A percentile compares a stretch with the other conserved stretches of the same genome.
phyloP scores from a whole-genome alignment of 164 flowering plant species.

The Malania oleifera region DNA sequence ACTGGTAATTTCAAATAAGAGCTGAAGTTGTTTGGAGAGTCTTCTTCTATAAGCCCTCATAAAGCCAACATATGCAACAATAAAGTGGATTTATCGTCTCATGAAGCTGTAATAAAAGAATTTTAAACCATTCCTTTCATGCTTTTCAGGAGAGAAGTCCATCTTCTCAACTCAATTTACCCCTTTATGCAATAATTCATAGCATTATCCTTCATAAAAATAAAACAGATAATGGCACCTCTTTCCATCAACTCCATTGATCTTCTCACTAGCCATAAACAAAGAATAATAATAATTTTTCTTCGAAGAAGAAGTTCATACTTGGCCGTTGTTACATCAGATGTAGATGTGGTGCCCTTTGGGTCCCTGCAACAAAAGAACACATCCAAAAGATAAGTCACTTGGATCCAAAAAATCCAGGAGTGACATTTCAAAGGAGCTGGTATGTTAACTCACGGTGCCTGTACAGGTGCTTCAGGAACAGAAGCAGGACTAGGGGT shows the following conservation, averaged over 20 bases:
- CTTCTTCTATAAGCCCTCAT: no score
- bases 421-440: neutral
- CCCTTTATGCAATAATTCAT: neutral
- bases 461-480: conserved; percentile 35
- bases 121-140: no score
- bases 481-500: conserved; percentile 34
- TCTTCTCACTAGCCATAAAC: no score
- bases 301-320: conserved; percentile 19
- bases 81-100: no score
- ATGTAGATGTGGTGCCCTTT: conserved; percentile 23
- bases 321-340: conserved; percentile 32
- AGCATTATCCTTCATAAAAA: no score
- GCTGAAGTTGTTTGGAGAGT: no score
- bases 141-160: neutral
- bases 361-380: conserved; percentile 32
- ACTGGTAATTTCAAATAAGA: no score
- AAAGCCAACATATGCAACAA: no score
- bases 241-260: no score
- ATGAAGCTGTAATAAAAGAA: no score
- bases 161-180: neutral
- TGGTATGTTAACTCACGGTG: conserved; percentile 36
- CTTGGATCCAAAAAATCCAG: neutral
- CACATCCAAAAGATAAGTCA: neutral
- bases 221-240: no score
- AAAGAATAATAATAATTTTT: neutral